A percentile compares a stretch with the other conserved stretches of the same genome.
Conservation (phyloP, 169 alveolate genomes). For the Cryptosporidium xiaoi region DNA sequence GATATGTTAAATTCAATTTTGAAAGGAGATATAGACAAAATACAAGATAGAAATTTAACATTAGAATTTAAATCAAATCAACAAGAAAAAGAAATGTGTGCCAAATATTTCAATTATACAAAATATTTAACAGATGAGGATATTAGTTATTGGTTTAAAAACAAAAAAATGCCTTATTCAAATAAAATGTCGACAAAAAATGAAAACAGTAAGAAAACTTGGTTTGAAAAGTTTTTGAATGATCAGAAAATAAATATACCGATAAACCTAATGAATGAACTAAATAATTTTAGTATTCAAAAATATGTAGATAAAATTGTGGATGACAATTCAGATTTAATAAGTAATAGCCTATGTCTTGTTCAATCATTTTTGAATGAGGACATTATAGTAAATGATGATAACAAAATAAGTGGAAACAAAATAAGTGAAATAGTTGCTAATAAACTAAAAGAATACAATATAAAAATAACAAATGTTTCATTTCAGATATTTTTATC, state of each 20-base stretch:
- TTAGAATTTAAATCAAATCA: constrained; percentile 33
- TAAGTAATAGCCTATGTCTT: constrained; percentile 28
- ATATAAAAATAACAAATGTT: constrained; percentile 17
- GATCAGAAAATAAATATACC: constrained; percentile 55
- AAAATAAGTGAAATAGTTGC: constrained; percentile 3
- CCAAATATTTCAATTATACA: constrained; percentile 42
- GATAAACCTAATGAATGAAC: constrained; percentile 13
- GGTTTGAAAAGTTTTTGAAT: constrained; percentile 51
- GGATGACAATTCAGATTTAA: constrained; percentile 6
- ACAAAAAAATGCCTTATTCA: constrained; percentile 4
- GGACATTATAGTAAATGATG: constrained; percentile 2
- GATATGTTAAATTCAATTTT: constrained; percentile 18
- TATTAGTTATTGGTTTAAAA: constrained; percentile 15
- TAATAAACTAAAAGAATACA: constrained; percentile 38
- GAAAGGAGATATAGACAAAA: constrained; percentile 3
- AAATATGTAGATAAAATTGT: constrained; percentile 28
- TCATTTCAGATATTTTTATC: constrained; percentile 22
- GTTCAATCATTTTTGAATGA: constrained; percentile 30
- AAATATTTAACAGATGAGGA: constrained; percentile 43
- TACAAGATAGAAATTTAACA: constrained; percentile 10
- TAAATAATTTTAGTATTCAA: constrained; percentile 17
- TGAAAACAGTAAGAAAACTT: neutral
- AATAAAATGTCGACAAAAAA: neutral
- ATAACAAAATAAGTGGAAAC: constrained; percentile 1
- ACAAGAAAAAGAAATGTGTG: constrained; percentile 16